Conservation (phyloP, 495 filamentous ascomycete genomes). For the Ramalina peruviana region DNA sequence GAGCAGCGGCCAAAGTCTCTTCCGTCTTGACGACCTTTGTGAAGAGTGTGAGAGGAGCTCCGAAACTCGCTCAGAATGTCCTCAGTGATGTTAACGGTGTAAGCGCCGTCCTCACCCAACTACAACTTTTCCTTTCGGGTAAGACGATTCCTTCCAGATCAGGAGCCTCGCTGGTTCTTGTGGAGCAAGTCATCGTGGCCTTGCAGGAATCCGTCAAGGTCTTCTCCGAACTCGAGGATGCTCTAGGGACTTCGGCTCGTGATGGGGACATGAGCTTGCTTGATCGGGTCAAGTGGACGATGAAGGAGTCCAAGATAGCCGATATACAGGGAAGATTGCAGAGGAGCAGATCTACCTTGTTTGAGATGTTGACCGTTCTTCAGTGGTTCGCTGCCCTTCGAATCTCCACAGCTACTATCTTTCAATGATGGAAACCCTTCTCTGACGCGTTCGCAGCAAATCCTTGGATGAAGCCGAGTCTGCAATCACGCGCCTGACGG, state of each 20-base stretch:
- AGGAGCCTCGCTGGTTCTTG: slow-evolving; percentile 2
- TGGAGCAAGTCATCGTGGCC: slow-evolving; percentile 3
- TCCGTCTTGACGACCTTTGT: slow-evolving; percentile 1
- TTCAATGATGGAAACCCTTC: neutral
- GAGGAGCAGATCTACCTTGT: neutral
- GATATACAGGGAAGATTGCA: slow-evolving; percentile 2
- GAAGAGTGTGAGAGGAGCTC: neutral
- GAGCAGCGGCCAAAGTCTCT: slow-evolving; percentile 1
- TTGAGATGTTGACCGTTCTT: neutral
- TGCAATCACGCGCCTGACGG: neutral
- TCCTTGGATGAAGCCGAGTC: slow-evolving; percentile 1
- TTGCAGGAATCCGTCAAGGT: neutral
- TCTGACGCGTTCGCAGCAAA: neutral
- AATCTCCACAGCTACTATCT: neutral
- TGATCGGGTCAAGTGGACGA: neutral
- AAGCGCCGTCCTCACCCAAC: neutral
- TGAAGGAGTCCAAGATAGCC: neutral
- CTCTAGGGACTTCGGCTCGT: neutral
- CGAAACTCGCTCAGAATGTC: slow-evolving; percentile 4
- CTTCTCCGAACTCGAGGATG: slow-evolving; percentile 4
- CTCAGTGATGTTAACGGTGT: slow-evolving; percentile 4
- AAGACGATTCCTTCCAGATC: neutral
- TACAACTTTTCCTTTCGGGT: slow-evolving; percentile 3
- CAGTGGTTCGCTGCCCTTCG: neutral
- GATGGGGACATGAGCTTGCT: neutral